Evolutionary conservation across 2,329 filamentous ascomycete species (phyloP).

Genomic region (Trichoderma sp.): DNA sequence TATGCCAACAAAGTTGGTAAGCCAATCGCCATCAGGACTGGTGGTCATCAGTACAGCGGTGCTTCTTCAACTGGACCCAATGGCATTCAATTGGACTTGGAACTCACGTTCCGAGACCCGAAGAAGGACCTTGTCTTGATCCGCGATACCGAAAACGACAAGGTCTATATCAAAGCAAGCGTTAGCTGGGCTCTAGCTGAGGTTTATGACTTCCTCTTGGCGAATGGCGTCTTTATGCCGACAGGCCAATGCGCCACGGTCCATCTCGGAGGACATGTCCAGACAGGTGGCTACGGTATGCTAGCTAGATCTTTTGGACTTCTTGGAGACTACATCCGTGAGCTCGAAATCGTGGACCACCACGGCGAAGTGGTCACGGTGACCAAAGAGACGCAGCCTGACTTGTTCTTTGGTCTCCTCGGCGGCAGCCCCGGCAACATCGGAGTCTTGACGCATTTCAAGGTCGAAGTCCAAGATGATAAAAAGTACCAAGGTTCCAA

Average conservation of each 20-base stretch:
- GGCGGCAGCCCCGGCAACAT: constrained; percentile 3
- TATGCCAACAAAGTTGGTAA: constrained; percentile 5
- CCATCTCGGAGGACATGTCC: neutral
- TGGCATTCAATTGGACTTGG: constrained; percentile 3
- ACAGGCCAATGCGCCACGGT: constrained; percentile 1
- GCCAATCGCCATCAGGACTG: neutral
- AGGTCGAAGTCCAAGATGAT: constrained; percentile 1
- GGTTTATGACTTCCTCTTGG: neutral
- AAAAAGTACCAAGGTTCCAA: neutral
- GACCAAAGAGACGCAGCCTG: neutral
- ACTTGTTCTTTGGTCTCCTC: constrained; percentile 1
- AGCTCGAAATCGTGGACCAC: constrained; percentile 1
- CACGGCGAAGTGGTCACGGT: neutral
- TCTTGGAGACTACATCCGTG: constrained; percentile 2
- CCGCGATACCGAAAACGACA: neutral
- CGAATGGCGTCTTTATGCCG: neutral
- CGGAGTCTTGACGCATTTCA: constrained; percentile 1
- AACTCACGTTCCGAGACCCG: neutral
- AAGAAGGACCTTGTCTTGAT: neutral
- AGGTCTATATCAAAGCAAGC: constrained; percentile 2
- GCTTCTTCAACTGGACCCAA: neutral
- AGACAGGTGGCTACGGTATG: neutral
- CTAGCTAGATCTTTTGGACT: neutral
- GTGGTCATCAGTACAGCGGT: constrained; percentile 1
- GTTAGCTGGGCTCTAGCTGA: neutral